Base-by-base conservation (phyloP, 2,329 filamentous ascomycete species). In the Xylariaceae sp. region DNA sequence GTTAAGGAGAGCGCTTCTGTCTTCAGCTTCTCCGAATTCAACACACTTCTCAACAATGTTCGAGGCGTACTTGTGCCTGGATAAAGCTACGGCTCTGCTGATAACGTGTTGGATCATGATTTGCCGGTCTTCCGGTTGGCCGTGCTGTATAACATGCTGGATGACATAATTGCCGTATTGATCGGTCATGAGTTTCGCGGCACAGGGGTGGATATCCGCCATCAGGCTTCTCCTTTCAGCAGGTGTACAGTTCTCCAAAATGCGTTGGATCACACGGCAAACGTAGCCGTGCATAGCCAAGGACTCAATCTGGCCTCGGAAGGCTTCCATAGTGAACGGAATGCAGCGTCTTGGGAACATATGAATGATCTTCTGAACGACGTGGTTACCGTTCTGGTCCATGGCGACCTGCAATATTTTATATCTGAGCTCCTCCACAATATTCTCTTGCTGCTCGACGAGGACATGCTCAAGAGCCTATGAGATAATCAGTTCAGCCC, bases 41-140 rank as follows among this genome's bases (percentile, higher is more conserved):
- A 97, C 86, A 67, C 91, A 95, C 71, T 90, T 92, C 72, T 99
- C 94, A 0, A 99, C 92, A 2, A 99, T 92, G 64, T 99, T 97
- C 66, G 92, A 96, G 0, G 94, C 92, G 66, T 89, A 95, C 69
- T 99, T 99, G 75, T 97, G 90, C 75, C 91, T 96, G 22, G 91
- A 96, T 63, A 90, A 85, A 1, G 75, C 74, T 37, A 96, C 72
- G 2, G 96, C 75, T 53, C 90, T 82, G 12, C 78, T 76, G 60
- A 86, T 85, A 59, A 97, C 86, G 44, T 90, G 76, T 22, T 79
- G 73, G 52, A 96, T 87, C 64, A 96, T 86, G 63, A 78, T 83
- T 13, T 79, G 77, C 18, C 85, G 83, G 65, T 96, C 90, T 52
- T 86, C 83, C 3, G 81, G 77, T 48, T 85, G 80, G 21, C 92